Evolutionary conservation across 305 asterid species (phyloP).

Genomic region (Caryopteris hybrid): DNA sequence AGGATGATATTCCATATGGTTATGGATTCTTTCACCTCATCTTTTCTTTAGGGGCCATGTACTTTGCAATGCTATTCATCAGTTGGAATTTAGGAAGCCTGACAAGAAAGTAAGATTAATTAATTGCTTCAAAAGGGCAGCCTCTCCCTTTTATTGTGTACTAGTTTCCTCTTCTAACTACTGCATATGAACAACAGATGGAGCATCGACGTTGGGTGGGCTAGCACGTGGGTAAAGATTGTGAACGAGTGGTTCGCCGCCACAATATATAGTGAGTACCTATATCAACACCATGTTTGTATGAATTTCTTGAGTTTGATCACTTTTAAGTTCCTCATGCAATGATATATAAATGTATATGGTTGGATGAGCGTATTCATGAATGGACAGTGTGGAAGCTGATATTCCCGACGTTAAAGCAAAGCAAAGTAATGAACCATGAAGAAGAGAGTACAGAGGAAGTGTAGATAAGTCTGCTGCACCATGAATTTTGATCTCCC

Average conservation of each 20-base stretch:
- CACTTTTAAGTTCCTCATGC: too few relatives aligned
- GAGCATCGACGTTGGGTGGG: slow-evolving; percentile 97
- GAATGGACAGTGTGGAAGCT: slow-evolving; percentile 75
- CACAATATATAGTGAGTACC: slow-evolving; percentile 63
- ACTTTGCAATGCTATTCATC: slow-evolving; percentile 86
- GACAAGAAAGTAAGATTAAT: slow-evolving; percentile 53
- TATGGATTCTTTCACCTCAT: slow-evolving; percentile 85
- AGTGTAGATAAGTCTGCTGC: slow-evolving; percentile 27
- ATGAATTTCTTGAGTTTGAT: too few relatives aligned
- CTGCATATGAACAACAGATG: slow-evolving; percentile 38
- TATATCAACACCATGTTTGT: not conserved
- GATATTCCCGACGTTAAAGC: slow-evolving; percentile 65
- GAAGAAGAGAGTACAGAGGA: slow-evolving; percentile 37
- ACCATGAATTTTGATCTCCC: slow-evolving; percentile 26
- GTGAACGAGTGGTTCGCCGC: slow-evolving; percentile 95
- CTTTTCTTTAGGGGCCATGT: slow-evolving; percentile 94
- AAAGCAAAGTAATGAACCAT: slow-evolving; percentile 53
- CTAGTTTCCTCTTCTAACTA: not conserved
- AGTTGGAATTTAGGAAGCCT: slow-evolving; percentile 84
- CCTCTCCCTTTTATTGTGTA: not conserved
- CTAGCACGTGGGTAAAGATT: slow-evolving; percentile 91
- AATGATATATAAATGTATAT: too few relatives aligned
- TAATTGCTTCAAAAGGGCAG: not conserved
- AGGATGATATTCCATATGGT: slow-evolving; percentile 73
- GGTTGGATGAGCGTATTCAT: not conserved